phyloP scores from a whole-genome alignment of 2,329 filamentous ascomycete species.

The Calcarisporium arbuscula region DNA sequence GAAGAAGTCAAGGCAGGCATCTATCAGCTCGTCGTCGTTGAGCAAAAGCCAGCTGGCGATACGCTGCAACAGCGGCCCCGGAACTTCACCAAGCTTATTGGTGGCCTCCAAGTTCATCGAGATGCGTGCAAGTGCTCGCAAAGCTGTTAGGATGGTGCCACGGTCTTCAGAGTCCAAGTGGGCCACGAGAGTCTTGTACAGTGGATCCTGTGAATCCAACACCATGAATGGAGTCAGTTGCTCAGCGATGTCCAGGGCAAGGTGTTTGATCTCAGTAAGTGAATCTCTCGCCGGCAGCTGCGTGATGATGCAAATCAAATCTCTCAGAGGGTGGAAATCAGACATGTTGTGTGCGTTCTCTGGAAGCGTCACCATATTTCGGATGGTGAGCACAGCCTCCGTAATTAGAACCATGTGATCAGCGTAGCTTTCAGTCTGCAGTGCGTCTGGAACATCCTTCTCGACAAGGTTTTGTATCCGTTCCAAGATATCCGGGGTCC shows the following conservation, averaged over 20 bases:
- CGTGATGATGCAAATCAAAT: conserved; percentile 76
- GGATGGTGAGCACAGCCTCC: conserved; percentile 79
- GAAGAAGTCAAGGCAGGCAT: conserved; percentile 85
- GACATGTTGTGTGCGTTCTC: conserved; percentile 83
- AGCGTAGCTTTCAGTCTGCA: conserved; percentile 65
- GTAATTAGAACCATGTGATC: conserved; percentile 71
- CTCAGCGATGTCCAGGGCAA: conserved; percentile 86
- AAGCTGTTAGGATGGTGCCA: conserved; percentile 70
- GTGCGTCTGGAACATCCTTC: conserved; percentile 56
- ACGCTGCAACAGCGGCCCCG: conserved; percentile 56
- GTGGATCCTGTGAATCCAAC: conserved; percentile 64
- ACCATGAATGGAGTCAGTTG: conserved; percentile 78
- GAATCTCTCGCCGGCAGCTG: conserved; percentile 67
- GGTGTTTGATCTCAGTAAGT: conserved; percentile 80
- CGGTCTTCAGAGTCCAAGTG: conserved; percentile 67
- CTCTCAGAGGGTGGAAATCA: conserved; percentile 67
- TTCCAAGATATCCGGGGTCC: conserved; percentile 53
- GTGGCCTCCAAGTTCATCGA: conserved; percentile 78
- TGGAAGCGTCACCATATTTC: conserved; percentile 91
- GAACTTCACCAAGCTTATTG: conserved; percentile 69
- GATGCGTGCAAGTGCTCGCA: conserved; percentile 79
- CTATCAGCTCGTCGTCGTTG: conserved; percentile 84
- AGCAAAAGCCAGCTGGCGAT: conserved; percentile 70
- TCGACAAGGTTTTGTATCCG: conserved; percentile 59
- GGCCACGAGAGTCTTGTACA: conserved; percentile 68